A percentile compares a stretch with the other conserved stretches of the same genome.
Evolutionary conservation across 1,284 basidiomycete genomes (phyloP).

Genomic region (Cutaneotrichosporon cutaneum): DNA sequence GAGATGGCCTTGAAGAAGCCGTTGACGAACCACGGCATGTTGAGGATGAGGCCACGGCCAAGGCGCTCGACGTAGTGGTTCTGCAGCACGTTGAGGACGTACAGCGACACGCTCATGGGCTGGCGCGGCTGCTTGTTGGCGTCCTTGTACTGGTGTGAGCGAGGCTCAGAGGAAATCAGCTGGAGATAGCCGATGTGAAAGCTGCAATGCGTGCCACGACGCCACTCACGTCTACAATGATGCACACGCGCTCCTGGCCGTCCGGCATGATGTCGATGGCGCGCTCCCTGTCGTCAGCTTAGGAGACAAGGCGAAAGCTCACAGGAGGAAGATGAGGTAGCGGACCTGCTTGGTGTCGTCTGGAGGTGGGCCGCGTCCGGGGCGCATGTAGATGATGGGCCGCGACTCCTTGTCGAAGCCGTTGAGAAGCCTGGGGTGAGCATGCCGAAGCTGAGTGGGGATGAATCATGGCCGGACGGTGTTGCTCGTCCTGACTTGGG

Average conservation of each 20-base stretch:
- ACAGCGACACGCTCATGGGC: constrained; percentile 70
- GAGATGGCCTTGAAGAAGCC: constrained; percentile 84
- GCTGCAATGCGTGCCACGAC: background rate
- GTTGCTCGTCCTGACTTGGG: no score
- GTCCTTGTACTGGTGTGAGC: constrained; percentile 60
- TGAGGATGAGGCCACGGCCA: constrained; percentile 79
- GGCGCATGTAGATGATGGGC: constrained; percentile 79
- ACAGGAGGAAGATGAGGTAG: constrained; percentile 81
- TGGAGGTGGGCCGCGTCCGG: constrained; percentile 76
- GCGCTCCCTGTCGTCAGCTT: constrained; percentile 62
- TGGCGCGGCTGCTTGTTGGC: constrained; percentile 76
- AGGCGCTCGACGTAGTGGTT: constrained; percentile 83
- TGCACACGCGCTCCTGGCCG: constrained; percentile 74
- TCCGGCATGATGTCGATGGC: constrained; percentile 81
- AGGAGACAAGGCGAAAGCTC: constrained; percentile 45
- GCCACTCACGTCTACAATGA: constrained; percentile 65
- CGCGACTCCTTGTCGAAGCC: constrained; percentile 79
- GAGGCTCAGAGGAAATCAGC: no score
- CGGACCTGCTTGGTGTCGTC: constrained; percentile 70
- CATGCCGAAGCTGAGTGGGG: no score
- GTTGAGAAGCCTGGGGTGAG: constrained; percentile 63
- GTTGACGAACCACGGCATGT: constrained; percentile 68
- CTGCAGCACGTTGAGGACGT: constrained; percentile 80
- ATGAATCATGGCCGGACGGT: no score
- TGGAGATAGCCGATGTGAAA: no score